These are phyloP conservation scores for Penicillium maclennaniae DNA, from an alignment of 495 filamentous ascomycete species.

Conservation along the genomic window DNA sequence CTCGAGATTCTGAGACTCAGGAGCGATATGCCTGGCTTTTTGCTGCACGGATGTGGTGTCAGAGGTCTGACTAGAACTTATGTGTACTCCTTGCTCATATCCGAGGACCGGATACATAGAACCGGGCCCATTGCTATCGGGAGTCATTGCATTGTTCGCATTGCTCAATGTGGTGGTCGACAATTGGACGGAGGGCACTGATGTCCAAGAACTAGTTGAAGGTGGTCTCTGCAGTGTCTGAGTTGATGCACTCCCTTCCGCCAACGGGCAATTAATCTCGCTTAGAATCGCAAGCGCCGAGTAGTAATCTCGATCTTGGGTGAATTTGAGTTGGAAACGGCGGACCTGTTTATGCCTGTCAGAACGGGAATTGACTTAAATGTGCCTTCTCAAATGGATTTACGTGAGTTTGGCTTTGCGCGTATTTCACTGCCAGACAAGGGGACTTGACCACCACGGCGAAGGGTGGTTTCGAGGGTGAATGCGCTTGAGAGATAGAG, in stretches of 20 bases:
- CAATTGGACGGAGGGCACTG: conserved; percentile 5
- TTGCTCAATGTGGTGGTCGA: conserved; percentile 4
- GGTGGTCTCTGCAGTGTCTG: conserved; percentile 18
- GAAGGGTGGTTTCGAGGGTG: conserved; percentile 25
- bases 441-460: conserved; percentile 43
- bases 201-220: conserved; percentile 31
- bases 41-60: neutral
- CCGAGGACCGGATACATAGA: conserved; percentile 6
- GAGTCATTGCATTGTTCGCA: conserved; percentile 3
- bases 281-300: conserved; percentile 35
- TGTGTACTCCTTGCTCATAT: conserved; percentile 8
- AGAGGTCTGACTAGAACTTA: neutral
- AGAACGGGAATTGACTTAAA: neutral
- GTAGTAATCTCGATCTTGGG: conserved; percentile 35
- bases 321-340: conserved; percentile 45
- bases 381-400: neutral
- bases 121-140: conserved; percentile 9
- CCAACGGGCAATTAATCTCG: conserved; percentile 38
- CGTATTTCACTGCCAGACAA: conserved; percentile 43
- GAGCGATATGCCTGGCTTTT: neutral
- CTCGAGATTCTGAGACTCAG: neutral
- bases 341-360: conserved; percentile 23
- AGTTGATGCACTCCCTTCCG: conserved; percentile 27
- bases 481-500: conserved; percentile 8
- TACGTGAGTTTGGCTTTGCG: conserved; percentile 15